Conservation (phyloP, 805 yeast species). For the Saturnispora hagleri region DNA sequence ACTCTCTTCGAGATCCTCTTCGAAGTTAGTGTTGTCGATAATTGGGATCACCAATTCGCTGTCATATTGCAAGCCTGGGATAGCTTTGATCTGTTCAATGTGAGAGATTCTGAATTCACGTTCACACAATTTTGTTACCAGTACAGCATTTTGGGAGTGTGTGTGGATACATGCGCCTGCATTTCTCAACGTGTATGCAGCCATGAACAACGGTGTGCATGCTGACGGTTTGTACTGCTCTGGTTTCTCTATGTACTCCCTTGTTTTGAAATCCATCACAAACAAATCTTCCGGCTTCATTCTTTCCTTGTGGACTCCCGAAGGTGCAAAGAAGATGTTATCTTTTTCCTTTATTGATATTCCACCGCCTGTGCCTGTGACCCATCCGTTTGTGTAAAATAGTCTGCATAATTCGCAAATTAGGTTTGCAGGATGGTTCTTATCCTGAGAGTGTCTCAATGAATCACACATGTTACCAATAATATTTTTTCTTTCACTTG, state of each 20-base stretch:
- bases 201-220: constrained; percentile 81
- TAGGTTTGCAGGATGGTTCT: constrained; percentile 67
- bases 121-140: constrained; percentile 63
- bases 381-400: constrained; percentile 81
- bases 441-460: constrained; percentile 15
- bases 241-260: constrained; percentile 53
- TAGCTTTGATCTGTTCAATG: constrained; percentile 88
- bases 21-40: constrained; percentile 83
- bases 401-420: constrained; percentile 73
- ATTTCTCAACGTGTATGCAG: constrained; percentile 52
- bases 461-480: neutral
- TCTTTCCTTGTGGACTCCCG: constrained; percentile 93
- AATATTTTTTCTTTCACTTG: neutral
- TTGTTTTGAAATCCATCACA: constrained; percentile 50
- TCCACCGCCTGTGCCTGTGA: constrained; percentile 95
- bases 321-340: constrained; percentile 72
- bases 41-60: constrained; percentile 82
- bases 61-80: constrained; percentile 59
- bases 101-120: constrained; percentile 67
- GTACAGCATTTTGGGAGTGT: constrained; percentile 82
- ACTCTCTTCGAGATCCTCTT: constrained; percentile 67
- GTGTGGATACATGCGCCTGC: constrained; percentile 95
- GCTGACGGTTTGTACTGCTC: constrained; percentile 75
- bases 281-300: constrained; percentile 77
- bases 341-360: constrained; percentile 61